Percentiles rank a stretch among this genome's conserved stretches.
Conservation (phyloP, 2,329 filamentous ascomycete species). For the Nemania sp. region DNA sequence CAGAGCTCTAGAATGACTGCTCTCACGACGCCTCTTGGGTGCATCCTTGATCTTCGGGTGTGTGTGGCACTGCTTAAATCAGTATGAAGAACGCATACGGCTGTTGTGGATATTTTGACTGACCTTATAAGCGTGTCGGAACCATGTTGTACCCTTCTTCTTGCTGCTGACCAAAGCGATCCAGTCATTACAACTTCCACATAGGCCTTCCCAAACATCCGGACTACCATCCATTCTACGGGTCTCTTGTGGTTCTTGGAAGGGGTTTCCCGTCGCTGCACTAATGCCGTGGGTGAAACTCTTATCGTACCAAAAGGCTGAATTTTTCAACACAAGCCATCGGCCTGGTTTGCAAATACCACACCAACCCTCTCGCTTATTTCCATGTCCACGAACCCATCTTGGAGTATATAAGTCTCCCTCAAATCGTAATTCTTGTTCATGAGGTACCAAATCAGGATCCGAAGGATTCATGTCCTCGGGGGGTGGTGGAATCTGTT, state of each 20-base stretch:
- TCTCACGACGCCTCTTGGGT: constrained; percentile 75
- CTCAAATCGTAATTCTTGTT: constrained; percentile 82
- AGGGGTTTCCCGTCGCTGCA: constrained; percentile 81
- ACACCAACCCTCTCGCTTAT: constrained; percentile 91
- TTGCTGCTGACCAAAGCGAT: constrained; percentile 85
- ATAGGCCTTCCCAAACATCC: constrained; percentile 84
- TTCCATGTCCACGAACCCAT: constrained; percentile 87
- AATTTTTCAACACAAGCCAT: constrained; percentile 91
- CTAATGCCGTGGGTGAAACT: constrained; percentile 90
- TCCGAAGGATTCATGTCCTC: constrained; percentile 86
- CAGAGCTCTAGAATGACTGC: constrained; percentile 61
- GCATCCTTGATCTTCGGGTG: constrained; percentile 79
- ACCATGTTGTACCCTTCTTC: constrained; percentile 94
- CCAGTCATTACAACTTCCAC: constrained; percentile 83
- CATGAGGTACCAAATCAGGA: constrained; percentile 79
- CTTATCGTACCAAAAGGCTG: constrained; percentile 94
- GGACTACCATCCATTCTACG: constrained; percentile 83
- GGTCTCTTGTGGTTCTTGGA: constrained; percentile 81
- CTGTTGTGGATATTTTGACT: neutral
- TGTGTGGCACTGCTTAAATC: constrained; percentile 70
- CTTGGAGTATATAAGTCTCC: constrained; percentile 85
- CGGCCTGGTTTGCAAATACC: constrained; percentile 87
- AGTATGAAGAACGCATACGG: constrained; percentile 27
- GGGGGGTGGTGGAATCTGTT: constrained; percentile 78
- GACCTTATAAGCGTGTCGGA: constrained; percentile 89